Conservation (phyloP, 371 early-diverging fungal species). For the Mucor piriformis region DNA sequence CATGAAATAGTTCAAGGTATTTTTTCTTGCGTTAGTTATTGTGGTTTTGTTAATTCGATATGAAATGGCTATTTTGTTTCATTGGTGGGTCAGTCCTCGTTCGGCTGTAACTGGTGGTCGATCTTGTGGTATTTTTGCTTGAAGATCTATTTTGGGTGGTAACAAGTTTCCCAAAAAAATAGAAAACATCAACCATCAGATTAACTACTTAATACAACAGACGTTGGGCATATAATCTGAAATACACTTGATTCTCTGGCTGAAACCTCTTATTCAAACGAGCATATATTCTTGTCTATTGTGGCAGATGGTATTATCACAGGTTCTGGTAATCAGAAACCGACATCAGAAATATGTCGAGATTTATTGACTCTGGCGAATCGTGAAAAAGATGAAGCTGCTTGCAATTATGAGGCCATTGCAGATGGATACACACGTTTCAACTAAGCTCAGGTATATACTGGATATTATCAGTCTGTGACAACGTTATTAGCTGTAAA, state of each 20-base stretch:
- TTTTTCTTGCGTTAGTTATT: conserved; percentile 65
- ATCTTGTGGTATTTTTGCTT: conserved; percentile 12
- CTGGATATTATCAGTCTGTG: conserved; percentile 81
- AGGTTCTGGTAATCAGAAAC: conserved; percentile 75
- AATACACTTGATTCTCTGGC: conserved; percentile 93
- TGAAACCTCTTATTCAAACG: conserved; percentile 83
- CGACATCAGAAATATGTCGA: conserved; percentile 79
- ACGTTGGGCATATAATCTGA: too few species aligned
- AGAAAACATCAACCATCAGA: conserved; percentile 10
- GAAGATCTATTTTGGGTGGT: conserved; percentile 20
- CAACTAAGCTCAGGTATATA: conserved; percentile 90
- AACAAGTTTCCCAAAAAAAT: conserved; percentile 34
- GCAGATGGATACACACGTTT: conserved; percentile 83
- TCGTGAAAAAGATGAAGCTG: conserved; percentile 25
- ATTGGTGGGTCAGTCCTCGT: conserved; percentile 79
- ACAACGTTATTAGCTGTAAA: conserved; percentile 84
- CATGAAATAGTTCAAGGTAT: conserved; percentile 73
- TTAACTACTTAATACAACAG: too few species aligned
- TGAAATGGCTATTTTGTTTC: conserved; percentile 83
- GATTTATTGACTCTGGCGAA: conserved; percentile 60
- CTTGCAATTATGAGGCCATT: conserved; percentile 78
- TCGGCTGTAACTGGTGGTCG: conserved; percentile 48
- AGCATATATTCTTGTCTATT: conserved; percentile 88
- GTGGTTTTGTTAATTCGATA: conserved; percentile 77
- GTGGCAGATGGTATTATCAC: conserved; percentile 89